phyloP scores from a whole-genome alignment of 2,329 filamentous ascomycete genomes.

The Aspergillus sergii region DNA sequence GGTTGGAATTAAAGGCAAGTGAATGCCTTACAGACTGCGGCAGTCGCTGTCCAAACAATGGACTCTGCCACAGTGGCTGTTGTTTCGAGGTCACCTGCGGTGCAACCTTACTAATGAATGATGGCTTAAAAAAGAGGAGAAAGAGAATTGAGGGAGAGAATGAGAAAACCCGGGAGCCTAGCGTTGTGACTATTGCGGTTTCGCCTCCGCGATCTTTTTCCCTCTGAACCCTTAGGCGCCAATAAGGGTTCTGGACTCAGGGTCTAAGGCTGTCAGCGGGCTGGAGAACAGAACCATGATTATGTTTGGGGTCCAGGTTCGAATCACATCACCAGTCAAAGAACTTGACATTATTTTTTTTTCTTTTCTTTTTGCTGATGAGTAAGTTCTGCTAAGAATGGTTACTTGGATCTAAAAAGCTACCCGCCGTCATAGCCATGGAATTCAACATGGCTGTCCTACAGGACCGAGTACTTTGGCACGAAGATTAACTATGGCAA shows the following conservation, averaged over 20 bases:
- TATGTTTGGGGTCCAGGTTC: neutral
- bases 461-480: neutral
- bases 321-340: neutral
- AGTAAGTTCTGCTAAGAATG: neutral
- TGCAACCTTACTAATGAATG: neutral
- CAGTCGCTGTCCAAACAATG: neutral
- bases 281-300: neutral
- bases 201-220: slow-evolving; percentile 1
- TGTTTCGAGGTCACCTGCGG: neutral
- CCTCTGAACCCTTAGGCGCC: neutral
- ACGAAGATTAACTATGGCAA: neutral
- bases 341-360: neutral
- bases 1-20: slow-evolving; percentile 2
- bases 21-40: neutral
- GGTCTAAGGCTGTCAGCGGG: neutral
- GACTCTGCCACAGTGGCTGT: slow-evolving; percentile 5
- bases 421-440: neutral
- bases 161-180: neutral
- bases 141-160: neutral
- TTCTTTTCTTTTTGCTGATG: neutral
- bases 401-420: neutral
- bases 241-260: slow-evolving; percentile 1
- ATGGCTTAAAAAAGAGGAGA: neutral
- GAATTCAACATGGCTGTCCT: neutral
- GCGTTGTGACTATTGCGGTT: neutral